Conservation (phyloP, 345 rosid genomes). For the Gossypium arboreum region DNA sequence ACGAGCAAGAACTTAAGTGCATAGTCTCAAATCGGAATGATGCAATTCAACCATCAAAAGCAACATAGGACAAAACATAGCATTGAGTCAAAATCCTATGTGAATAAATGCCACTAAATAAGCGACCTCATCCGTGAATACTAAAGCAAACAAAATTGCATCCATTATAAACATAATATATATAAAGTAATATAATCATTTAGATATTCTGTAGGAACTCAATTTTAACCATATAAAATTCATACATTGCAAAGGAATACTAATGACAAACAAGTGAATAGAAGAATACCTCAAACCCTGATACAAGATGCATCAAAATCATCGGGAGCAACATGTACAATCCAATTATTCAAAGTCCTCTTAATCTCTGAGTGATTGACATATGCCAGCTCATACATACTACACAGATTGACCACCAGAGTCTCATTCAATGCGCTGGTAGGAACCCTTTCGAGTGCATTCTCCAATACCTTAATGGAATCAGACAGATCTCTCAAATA, state of each 20-base stretch:
- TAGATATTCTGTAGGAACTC: neutral
- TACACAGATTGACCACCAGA: constrained; percentile 81
- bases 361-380: constrained; percentile 82
- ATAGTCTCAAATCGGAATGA: neutral
- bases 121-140: neutral
- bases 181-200: neutral
- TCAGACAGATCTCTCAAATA: constrained; percentile 80
- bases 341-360: constrained; percentile 81
- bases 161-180: neutral
- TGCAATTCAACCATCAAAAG: neutral
- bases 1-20: neutral
- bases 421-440: constrained; percentile 84
- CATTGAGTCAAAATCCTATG: neutral
- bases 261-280: neutral
- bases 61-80: neutral
- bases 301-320: constrained; percentile 92
- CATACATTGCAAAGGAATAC: neutral
- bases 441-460: constrained; percentile 79
- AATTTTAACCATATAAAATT: neutral
- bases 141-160: neutral
- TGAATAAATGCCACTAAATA: neutral
- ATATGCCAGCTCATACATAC: constrained; percentile 98
- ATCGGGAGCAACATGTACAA: constrained; percentile 84
- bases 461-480: constrained; percentile 88
- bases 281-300: constrained; percentile 50